phyloP scores from a whole-genome alignment of 768 basidiomycete genomes.

The Candolleomyces aberdarensis region DNA sequence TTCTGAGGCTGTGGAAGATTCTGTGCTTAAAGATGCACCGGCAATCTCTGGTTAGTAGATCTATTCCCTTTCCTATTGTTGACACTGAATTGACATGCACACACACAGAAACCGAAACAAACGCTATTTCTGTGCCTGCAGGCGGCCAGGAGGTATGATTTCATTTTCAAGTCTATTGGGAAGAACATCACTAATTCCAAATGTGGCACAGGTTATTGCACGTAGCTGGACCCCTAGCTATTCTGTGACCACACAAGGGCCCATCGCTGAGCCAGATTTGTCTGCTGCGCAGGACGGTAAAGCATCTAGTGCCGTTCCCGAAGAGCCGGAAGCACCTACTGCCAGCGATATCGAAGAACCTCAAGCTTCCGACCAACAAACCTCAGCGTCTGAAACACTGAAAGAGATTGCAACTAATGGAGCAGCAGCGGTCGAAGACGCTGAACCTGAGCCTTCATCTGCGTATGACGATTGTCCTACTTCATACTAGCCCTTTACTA shows the following conservation, averaged over 20 bases:
- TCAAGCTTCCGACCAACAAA: neutral
- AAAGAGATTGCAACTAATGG: slow-evolving; percentile 1
- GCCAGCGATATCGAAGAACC: neutral
- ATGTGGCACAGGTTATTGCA: slow-evolving; percentile 6
- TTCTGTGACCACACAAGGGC: slow-evolving; percentile 17
- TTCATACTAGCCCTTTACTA: too few species aligned
- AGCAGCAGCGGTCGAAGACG: neutral
- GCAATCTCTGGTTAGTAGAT: neutral
- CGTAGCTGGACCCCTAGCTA: slow-evolving; percentile 17
- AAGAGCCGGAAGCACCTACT: neutral
- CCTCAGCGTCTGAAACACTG: slow-evolving; percentile 2
- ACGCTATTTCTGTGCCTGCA: neutral
- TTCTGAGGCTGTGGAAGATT: neutral
- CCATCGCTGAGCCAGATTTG: neutral
- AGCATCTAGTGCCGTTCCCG: neutral
- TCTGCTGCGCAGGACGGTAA: neutral
- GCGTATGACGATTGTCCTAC: neutral
- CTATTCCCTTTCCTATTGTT: too few species aligned
- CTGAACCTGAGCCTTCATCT: neutral
- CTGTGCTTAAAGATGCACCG: neutral
- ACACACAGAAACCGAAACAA: neutral
- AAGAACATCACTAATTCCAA: too few species aligned
- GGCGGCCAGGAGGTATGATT: neutral
- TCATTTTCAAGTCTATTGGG: neutral
- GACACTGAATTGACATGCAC: too few species aligned